Conservation (phyloP, 441 rosid genomes). For the Cnidoscolus chayamansa region DNA sequence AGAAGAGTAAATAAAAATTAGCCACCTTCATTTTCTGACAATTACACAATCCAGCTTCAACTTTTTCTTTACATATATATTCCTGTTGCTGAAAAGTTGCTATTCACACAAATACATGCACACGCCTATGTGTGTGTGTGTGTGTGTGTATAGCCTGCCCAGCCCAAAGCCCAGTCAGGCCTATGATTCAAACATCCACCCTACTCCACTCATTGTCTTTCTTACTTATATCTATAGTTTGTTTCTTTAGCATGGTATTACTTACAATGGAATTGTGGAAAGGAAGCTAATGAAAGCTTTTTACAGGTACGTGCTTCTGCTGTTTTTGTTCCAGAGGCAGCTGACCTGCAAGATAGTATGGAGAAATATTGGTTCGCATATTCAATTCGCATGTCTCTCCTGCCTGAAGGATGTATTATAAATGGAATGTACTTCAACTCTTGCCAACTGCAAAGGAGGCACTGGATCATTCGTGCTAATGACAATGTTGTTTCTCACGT, state of each 20-base stretch:
- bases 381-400: constrained; percentile 75
- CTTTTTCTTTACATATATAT: no score
- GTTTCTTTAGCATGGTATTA: not conserved
- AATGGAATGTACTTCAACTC: constrained; percentile 48
- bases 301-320: constrained; percentile 68
- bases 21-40: no score
- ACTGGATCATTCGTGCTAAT: constrained; percentile 54
- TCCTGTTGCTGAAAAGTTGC: no score
- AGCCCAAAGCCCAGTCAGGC: no score
- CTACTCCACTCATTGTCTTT: no score
- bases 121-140: no score
- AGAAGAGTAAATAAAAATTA: no score
- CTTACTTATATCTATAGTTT: not conserved
- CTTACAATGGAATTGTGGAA: not conserved
- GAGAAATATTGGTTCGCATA: constrained; percentile 47
- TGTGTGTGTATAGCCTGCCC: no score
- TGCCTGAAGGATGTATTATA: constrained; percentile 54
- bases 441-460: constrained; percentile 63
- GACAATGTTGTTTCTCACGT: constrained; percentile 37
- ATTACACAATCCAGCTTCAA: no score
- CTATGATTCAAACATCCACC: no score
- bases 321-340: constrained; percentile 56
- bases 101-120: no score
- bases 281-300: constrained; percentile 3
- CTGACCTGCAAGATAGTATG: constrained; percentile 31